phyloP scores from a whole-genome alignment of 352 stramenopile genomes.

The Pythium guiyangense region DNA sequence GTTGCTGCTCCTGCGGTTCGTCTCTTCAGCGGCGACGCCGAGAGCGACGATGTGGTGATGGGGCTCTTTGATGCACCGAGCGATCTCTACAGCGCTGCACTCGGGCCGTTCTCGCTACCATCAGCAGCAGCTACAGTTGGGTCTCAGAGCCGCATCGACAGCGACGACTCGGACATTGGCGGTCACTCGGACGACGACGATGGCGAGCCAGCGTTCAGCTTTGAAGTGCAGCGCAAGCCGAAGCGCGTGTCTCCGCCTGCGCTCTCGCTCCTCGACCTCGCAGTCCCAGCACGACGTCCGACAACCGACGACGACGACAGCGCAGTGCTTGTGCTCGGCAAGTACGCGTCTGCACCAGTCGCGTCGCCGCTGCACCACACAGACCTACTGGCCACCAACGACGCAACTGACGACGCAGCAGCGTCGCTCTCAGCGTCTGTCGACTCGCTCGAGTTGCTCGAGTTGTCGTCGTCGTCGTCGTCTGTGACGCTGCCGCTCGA shows the following conservation, averaged over 20 bases:
- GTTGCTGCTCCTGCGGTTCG: not conserved
- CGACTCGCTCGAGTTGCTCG: not conserved
- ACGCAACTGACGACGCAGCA: no score
- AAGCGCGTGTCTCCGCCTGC: not conserved
- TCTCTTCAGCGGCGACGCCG: not conserved
- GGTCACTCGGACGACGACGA: not conserved
- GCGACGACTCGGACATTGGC: not conserved
- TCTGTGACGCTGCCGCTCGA: slow-evolving; percentile 3
- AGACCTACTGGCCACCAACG: not conserved
- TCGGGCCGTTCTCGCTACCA: not conserved
- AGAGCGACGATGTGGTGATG: not conserved
- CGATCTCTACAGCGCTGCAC: not conserved
- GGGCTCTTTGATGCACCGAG: not conserved
- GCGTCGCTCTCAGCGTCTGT: no score
- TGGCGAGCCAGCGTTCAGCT: not conserved
- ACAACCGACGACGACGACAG: not conserved
- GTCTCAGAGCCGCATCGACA: not conserved
- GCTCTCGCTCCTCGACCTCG: not conserved
- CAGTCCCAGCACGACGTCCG: not conserved
- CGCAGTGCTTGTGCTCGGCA: not conserved
- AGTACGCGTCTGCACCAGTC: not conserved
- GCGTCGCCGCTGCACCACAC: not conserved
- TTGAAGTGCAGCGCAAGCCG: not conserved
- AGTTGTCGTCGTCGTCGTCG: not conserved
- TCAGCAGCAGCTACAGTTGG: not conserved